Base-by-base conservation (phyloP, 1,284 basidiomycete genomes). In the Cryptococcus sp. region DNA sequence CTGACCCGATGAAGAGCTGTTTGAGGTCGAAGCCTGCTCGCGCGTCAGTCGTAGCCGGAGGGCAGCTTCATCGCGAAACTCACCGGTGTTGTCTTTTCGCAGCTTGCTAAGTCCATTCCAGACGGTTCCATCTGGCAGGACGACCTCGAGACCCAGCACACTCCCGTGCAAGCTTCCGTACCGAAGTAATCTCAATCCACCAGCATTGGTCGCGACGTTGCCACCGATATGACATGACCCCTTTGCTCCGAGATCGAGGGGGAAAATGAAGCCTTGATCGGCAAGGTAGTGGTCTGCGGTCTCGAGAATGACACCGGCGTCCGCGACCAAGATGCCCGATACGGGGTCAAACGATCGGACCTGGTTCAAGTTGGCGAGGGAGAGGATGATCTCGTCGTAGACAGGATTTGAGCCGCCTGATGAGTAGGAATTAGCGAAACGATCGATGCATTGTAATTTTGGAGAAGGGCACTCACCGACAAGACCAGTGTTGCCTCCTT, bases 141-240 rank as follows among this genome's bases (percentile, higher is more conserved):
- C 96, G 20, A 95, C 93, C 75, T 99, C 96, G 17, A 99, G 83
- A n/a, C 96, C 96, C 1, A 99, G 85, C 0, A 99, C 95, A 15
- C 88, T 89, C 20, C 95, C 96, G 73, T 97, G 96, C 7, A 99
- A 82, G 47, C 91, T 94, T 44, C 96, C 96, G 74, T 99, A 99
- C 35, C 96, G 86, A 48, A 99, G 81, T 47, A 99, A 84, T 2
- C 96, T 87, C 7, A 99, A 84, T 23, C 96, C 96, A 45, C 96
- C 96, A 35, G 96, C 96, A 74, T 99, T 99, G 13, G 96, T 99
- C 0, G 96, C 88, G 35, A 99, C 85, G 75, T 99, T 99, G 40
- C 96, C 96, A 54, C 96, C 96, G 67, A 99, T 96, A 71, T 98
- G 95, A 80, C 96, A 99, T 84, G 91, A 95, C 72, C 96, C 96